A percentile compares a stretch with the other conserved stretches of the same genome.
phyloP scores from a whole-genome alignment of 768 basidiomycete species.

The Boletus coccyginus region DNA sequence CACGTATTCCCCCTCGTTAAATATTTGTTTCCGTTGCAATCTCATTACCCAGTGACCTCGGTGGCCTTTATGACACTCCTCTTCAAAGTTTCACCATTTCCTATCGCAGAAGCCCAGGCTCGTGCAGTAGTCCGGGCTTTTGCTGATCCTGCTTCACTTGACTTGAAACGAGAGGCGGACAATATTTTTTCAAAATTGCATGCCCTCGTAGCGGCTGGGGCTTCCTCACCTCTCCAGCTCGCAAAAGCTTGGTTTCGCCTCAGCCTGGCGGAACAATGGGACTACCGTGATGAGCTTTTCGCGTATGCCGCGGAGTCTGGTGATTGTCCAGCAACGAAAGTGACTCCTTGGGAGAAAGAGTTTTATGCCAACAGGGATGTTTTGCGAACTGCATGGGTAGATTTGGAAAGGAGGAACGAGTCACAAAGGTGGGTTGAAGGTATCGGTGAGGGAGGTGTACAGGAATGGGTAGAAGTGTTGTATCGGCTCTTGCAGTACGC shows the following conservation, averaged over 20 bases:
- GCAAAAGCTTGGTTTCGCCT: constrained; percentile 59
- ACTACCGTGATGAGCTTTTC: constrained; percentile 61
- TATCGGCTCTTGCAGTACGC: constrained; percentile 28
- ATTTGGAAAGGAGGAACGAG: constrained; percentile 53
- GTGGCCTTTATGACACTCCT: constrained; percentile 68
- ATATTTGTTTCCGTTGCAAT: constrained; percentile 64
- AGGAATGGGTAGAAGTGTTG: constrained; percentile 63
- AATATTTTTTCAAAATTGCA: constrained; percentile 51
- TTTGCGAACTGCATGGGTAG: constrained; percentile 56
- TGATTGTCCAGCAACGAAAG: constrained; percentile 33
- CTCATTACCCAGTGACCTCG: constrained; percentile 42
- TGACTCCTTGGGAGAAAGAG: constrained; percentile 57
- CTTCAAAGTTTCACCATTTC: constrained; percentile 64
- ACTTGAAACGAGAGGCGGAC: constrained; percentile 45
- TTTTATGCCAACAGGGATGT: constrained; percentile 47
- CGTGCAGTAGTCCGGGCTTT: constrained; percentile 58
- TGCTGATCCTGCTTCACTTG: constrained; percentile 46
- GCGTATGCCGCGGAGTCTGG: constrained; percentile 41
- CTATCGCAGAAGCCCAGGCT: constrained; percentile 76
- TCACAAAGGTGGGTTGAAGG: constrained; percentile 59
- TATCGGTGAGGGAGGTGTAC: constrained; percentile 53
- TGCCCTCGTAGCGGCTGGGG: constrained; percentile 34
- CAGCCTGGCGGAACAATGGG: constrained; percentile 53
- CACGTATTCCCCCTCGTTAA: constrained; percentile 69
- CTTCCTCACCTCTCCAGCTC: constrained; percentile 38